Evolutionary conservation across 179 eudicot genomes (phyloP), one percentile per base, ranked within the genome.

Genomic region (Silene vulgaris): DNA sequence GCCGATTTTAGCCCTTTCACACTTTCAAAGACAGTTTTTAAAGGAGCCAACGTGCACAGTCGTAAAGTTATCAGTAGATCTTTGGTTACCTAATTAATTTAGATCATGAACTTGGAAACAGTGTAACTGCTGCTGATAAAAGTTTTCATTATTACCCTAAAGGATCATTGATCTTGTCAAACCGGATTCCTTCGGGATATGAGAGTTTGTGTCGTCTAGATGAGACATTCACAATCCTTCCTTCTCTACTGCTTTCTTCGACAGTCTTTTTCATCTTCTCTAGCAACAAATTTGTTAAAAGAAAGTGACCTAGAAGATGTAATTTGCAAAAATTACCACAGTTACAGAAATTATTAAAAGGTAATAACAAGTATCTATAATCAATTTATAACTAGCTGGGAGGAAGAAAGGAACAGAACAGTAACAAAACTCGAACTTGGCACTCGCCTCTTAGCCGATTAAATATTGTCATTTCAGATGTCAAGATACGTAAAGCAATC

Each of bases 171-270:
- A 82, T 82, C 64, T 67, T 77, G 32, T 79, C 83, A 72, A 83
- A 87, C 7, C 77, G 82, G 70, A 85, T 87, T 68, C 90, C 88
- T 75, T 85, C 84, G 4, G 79, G 74, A 79, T 82, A 82, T 60
- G 82, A 78, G 21, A 82, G 74, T 76, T 75, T 71, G 76, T 82
- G 84, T 17, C 84, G 79, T 17, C 82, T 69, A 0, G 97, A 91
- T 72, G 93, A 88, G 68, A 91, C 86, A 74, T 88, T 91, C 62
- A 91, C 86, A 21, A 91, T 88, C 84, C 97, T 88, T 75, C 91
- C 97, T 80, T 89, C 91, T 74, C 72, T 78, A 9, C 74, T 78
- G 37, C 80, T 83, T 40, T 80, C 78, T 8, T 37, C 65, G n/a
- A 85, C 84, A 23, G 97, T 85, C 57, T 73, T 80, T 75, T 83